A percentile compares a stretch with the other conserved stretches of the same genome.
phyloP scores from a whole-genome alignment of 2,329 filamentous ascomycete genomes.

The Fusarium subtropicale region DNA sequence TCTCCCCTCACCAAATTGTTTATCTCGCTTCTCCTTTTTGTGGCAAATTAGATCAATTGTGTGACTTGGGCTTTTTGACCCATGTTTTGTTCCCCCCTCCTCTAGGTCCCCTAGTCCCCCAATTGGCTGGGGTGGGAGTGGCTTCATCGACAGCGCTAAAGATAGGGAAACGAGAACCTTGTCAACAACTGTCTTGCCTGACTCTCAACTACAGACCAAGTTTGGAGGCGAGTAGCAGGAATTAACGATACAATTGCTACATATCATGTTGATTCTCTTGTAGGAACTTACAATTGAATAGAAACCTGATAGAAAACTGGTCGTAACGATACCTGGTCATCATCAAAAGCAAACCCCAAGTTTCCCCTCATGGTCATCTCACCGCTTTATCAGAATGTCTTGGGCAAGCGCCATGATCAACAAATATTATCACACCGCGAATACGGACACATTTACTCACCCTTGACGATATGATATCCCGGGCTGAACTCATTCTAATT shows the following conservation, averaged over 20 bases:
- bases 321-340: background rate
- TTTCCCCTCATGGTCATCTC: background rate
- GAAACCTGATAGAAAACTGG: background rate
- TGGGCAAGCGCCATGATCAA: conserved; percentile 8
- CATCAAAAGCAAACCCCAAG: background rate
- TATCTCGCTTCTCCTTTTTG: conserved; percentile 14
- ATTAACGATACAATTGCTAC: background rate
- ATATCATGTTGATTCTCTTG: background rate
- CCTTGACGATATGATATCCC: background rate
- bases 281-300: background rate
- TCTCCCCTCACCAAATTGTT: background rate
- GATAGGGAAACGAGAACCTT: background rate
- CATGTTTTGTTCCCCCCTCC: background rate
- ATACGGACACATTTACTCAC: background rate
- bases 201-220: background rate
- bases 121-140: background rate
- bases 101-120: background rate
- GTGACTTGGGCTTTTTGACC: background rate
- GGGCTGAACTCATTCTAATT: background rate
- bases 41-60: conserved; percentile 8
- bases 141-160: conserved; percentile 6
- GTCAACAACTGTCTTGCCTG: background rate
- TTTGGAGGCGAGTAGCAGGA: background rate
- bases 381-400: conserved; percentile 7
- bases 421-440: background rate